Conservation (phyloP, 495 filamentous ascomycete species). For the Pseudevernia furfuracea region DNA sequence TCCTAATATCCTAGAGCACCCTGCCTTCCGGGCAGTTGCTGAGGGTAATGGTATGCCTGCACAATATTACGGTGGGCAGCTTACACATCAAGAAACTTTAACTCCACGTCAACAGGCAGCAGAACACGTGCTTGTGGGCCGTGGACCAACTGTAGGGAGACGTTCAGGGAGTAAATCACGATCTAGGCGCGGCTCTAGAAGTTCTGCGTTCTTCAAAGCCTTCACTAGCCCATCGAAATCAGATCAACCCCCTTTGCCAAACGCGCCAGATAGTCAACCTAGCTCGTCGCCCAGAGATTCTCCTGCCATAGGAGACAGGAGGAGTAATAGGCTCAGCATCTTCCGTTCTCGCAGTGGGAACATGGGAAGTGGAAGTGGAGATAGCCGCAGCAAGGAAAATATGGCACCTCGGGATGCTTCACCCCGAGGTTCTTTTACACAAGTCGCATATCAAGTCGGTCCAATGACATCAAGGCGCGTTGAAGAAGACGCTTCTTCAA, state of each 20-base stretch:
- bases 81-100: conserved; percentile 26
- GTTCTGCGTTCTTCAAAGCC: conserved; percentile 24
- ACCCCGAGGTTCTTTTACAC: background rate
- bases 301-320: conserved; percentile 30
- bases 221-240: conserved; percentile 14
- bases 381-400: conserved; percentile 12
- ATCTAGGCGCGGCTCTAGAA: conserved; percentile 24
- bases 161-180: conserved; percentile 12
- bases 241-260: conserved; percentile 5
- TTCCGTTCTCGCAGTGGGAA: conserved; percentile 22
- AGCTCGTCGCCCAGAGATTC: conserved; percentile 11
- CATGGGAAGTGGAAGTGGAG: conserved; percentile 13
- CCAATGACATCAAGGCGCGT: conserved; percentile 15
- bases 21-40: conserved; percentile 23
- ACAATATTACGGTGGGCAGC: conserved; percentile 28
- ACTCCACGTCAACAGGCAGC: conserved; percentile 34
- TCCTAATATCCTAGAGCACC: conserved; percentile 26
- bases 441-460: background rate
- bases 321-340: conserved; percentile 26
- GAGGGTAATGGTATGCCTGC: conserved; percentile 24
- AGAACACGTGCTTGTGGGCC: conserved; percentile 31
- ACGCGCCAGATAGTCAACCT: conserved; percentile 27
- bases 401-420: conserved; percentile 2
- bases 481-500: conserved; percentile 26
- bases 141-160: conserved; percentile 26